Percentiles rank a stretch among this genome's conserved stretches.
These are phyloP conservation scores for Cyberlindnera bimundalis DNA, from an alignment of 805 yeast genomes.

Conservation along the genomic window DNA sequence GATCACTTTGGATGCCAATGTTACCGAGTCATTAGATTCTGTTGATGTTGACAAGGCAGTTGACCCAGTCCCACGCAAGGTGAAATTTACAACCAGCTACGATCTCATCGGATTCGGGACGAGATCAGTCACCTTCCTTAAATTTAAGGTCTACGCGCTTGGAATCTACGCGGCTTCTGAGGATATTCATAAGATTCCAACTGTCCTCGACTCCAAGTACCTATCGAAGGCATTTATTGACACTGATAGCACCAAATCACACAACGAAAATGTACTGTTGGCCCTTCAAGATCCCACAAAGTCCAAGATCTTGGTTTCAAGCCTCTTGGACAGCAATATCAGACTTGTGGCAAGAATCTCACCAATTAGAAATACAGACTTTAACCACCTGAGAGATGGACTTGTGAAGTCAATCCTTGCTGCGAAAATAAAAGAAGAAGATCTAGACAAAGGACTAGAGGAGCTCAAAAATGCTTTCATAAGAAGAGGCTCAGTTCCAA, in stretches of 20 bases:
- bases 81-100: slow-evolving; percentile 37
- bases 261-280: slow-evolving; percentile 36
- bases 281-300: slow-evolving; percentile 50
- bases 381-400: slow-evolving; percentile 86
- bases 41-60: slow-evolving; percentile 48
- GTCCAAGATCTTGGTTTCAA: slow-evolving; percentile 51
- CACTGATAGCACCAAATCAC: slow-evolving; percentile 31
- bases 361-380: slow-evolving; percentile 90
- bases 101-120: slow-evolving; percentile 75
- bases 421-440: slow-evolving; percentile 47
- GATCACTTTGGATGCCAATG: slow-evolving; percentile 11
- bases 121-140: slow-evolving; percentile 77
- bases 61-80: slow-evolving; percentile 34
- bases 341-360: slow-evolving; percentile 70
- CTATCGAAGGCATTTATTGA: slow-evolving; percentile 37
- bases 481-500: slow-evolving; percentile 68
- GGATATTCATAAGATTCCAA: slow-evolving; percentile 43
- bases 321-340: slow-evolving; percentile 55
- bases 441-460: slow-evolving; percentile 58
- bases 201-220: slow-evolving; percentile 42
- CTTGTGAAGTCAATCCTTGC: slow-evolving; percentile 75
- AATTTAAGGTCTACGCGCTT: slow-evolving; percentile 80
- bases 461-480: slow-evolving; percentile 62
- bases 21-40: slow-evolving; percentile 19
- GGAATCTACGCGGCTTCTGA: slow-evolving; percentile 73